These are phyloP conservation scores for Fusarium nanum DNA, from an alignment of 2,329 filamentous ascomycete genomes.

Conservation along the genomic window DNA sequence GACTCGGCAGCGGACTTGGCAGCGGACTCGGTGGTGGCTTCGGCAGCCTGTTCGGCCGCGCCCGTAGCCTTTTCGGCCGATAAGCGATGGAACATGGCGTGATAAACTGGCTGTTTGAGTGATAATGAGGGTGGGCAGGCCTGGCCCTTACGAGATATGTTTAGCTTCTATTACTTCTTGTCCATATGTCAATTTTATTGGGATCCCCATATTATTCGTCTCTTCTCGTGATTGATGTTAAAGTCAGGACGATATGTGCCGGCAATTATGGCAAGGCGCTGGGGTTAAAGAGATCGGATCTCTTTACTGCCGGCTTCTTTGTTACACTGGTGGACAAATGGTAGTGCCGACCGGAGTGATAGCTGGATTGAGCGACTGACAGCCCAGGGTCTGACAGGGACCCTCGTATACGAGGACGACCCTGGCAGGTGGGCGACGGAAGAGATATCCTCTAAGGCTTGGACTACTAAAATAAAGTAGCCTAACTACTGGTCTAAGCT, in stretches of 20 bases:
- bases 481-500: no score
- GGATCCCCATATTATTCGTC: background rate
- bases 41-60: background rate
- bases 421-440: background rate
- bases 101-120: background rate
- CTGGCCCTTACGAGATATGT: background rate
- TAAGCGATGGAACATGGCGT: background rate
- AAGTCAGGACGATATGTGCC: background rate
- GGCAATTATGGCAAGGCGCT: background rate
- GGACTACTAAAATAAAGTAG: no score
- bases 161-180: background rate
- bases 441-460: no score
- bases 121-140: background rate
- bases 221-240: background rate
- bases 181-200: background rate
- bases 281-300: background rate
- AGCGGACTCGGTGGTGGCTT: background rate
- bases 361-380: background rate
- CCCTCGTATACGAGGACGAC: background rate
- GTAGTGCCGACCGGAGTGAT: background rate
- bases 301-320: background rate
- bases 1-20: background rate
- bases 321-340: background rate
- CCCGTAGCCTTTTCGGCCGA: background rate
- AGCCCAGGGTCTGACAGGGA: background rate